Conservation (phyloP, 2,329 filamentous ascomycete genomes). For the Salinomyces thailandicus region DNA sequence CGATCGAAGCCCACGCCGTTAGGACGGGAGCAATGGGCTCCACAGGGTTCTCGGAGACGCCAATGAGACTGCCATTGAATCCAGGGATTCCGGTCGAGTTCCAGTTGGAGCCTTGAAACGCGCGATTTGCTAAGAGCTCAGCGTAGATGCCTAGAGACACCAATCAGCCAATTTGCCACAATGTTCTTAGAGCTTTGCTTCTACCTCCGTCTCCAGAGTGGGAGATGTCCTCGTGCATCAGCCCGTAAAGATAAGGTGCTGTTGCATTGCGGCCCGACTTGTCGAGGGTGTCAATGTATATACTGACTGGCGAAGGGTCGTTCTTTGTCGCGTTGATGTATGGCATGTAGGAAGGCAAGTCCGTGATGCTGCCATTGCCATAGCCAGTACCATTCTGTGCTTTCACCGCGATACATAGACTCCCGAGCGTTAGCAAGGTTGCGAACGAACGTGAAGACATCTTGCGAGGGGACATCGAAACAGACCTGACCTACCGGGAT, state of each 20-base stretch:
- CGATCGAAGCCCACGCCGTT: slow-evolving; percentile 12
- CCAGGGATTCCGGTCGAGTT: background rate
- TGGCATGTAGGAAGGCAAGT: background rate
- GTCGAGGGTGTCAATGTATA: slow-evolving; percentile 1
- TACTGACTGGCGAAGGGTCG: background rate
- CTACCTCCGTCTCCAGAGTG: slow-evolving; percentile 54
- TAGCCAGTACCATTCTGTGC: no score
- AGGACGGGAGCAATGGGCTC: slow-evolving; percentile 5
- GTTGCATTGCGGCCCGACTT: slow-evolving; percentile 1
- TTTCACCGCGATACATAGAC: no score
- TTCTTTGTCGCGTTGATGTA: slow-evolving; percentile 4
- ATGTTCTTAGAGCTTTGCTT: background rate
- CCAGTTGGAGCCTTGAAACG: slow-evolving; percentile 44
- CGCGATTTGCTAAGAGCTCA: slow-evolving; percentile 57
- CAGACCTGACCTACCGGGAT: no score
- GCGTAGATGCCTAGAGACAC: slow-evolving; percentile 50
- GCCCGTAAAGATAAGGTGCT: slow-evolving; percentile 4
- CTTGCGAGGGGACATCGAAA: no score
- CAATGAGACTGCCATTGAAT: slow-evolving; percentile 3
- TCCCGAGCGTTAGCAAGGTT: no score
- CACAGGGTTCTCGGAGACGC: slow-evolving; percentile 8
- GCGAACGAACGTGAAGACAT: no score
- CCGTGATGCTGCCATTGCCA: background rate
- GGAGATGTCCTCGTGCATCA: slow-evolving; percentile 15
- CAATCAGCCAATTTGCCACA: background rate